Percentiles rank a stretch among this genome's conserved stretches.
Evolutionary conservation across 2,329 filamentous ascomycete genomes (phyloP).

Genomic region (Alternaria hordeiaustralica): DNA sequence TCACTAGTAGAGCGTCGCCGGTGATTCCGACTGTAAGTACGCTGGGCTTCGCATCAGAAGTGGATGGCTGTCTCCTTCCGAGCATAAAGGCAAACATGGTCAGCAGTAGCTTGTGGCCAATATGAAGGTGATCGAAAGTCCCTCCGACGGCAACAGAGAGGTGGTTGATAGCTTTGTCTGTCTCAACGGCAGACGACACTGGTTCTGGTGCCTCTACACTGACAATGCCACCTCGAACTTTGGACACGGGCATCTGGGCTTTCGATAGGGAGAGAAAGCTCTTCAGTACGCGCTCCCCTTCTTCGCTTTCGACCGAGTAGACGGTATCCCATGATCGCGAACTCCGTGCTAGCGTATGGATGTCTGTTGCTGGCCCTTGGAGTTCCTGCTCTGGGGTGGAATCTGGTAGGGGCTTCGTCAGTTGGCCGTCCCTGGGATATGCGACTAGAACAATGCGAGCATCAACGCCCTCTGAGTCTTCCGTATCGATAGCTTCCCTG

Average conservation of each 20-base stretch:
- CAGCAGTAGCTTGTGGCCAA: slow-evolving; percentile 93
- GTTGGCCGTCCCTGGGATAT: slow-evolving; percentile 53
- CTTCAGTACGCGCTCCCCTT: slow-evolving; percentile 65
- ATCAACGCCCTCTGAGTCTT: slow-evolving; percentile 75
- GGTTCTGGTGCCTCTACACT: slow-evolving; percentile 20
- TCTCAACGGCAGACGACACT: slow-evolving; percentile 4
- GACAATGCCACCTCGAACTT: slow-evolving; percentile 46
- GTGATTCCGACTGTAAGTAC: slow-evolving; percentile 85
- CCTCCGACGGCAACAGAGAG: slow-evolving; percentile 81
- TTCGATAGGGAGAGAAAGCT: slow-evolving; percentile 49
- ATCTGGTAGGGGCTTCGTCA: slow-evolving; percentile 27
- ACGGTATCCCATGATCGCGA: slow-evolving; percentile 68
- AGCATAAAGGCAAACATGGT: slow-evolving; percentile 82
- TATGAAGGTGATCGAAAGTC: slow-evolving; percentile 95
- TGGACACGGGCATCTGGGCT: slow-evolving; percentile 37
- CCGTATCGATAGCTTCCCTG: slow-evolving; percentile 66
- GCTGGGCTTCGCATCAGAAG: slow-evolving; percentile 45
- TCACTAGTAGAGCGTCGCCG: slow-evolving; percentile 81
- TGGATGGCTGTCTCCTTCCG: slow-evolving; percentile 44
- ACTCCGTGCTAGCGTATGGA: slow-evolving; percentile 56
- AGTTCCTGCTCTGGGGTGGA: slow-evolving; percentile 38
- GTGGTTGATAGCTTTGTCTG: slow-evolving; percentile 50
- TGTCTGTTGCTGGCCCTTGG: slow-evolving; percentile 58
- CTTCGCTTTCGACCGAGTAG: slow-evolving; percentile 70
- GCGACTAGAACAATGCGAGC: slow-evolving; percentile 76